Conservation (phyloP, 768 basidiomycete species). For the Agaricus blazei region DNA sequence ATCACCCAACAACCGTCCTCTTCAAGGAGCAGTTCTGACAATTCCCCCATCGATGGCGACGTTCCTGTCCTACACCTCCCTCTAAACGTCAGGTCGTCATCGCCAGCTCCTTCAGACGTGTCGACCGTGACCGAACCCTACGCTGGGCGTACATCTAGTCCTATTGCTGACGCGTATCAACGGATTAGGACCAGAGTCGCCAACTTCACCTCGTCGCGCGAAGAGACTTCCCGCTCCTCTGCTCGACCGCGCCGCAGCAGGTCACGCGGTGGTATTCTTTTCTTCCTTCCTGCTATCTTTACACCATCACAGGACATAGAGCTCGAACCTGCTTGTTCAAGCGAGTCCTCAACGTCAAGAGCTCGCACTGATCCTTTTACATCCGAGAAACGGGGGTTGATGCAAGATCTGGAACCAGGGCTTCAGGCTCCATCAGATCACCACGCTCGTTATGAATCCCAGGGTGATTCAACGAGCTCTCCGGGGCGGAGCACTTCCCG, state of each 20-base stretch:
- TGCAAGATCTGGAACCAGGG: slow-evolving; percentile 20
- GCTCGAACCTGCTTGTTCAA: slow-evolving; percentile 24
- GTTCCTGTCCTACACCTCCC: slow-evolving; percentile 61
- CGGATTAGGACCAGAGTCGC: slow-evolving; percentile 54
- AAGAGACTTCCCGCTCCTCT: slow-evolving; percentile 40
- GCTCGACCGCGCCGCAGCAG: slow-evolving; percentile 41
- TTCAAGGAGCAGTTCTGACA: slow-evolving; percentile 31
- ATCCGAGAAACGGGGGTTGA: slow-evolving; percentile 42
- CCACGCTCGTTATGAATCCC: not conserved
- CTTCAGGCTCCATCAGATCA: not conserved
- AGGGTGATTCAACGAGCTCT: slow-evolving; percentile 2
- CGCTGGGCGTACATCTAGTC: slow-evolving; percentile 35
- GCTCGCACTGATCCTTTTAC: slow-evolving; percentile 14
- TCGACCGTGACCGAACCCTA: slow-evolving; percentile 39
- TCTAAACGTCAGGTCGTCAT: slow-evolving; percentile 51
- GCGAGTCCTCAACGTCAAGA: not conserved
- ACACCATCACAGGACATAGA: slow-evolving; percentile 46
- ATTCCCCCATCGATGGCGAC: slow-evolving; percentile 43
- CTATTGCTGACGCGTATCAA: slow-evolving; percentile 48
- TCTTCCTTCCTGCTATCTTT: slow-evolving; percentile 81
- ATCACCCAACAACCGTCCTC: slow-evolving; percentile 23
- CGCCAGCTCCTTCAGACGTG: slow-evolving; percentile 49
- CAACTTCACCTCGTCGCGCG: slow-evolving; percentile 38
- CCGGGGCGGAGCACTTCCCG: slow-evolving; percentile 6
- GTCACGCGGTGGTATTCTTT: slow-evolving; percentile 57